Conservation (phyloP, 225 moss, liverwort and hornwort species). For the Marchantia polymorpha region DNA sequence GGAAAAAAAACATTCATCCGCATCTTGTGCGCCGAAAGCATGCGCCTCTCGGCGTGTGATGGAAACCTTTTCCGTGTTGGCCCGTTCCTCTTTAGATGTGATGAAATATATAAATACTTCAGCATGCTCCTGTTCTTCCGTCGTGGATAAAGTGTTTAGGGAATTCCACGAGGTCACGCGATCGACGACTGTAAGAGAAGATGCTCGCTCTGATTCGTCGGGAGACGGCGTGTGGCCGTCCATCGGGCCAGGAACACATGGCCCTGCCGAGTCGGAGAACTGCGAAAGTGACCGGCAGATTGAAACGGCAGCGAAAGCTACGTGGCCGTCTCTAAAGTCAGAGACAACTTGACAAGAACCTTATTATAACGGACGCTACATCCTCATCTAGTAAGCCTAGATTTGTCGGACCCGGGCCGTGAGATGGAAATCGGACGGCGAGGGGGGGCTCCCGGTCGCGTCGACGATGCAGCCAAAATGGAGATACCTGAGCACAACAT, state of each 20-base stretch:
- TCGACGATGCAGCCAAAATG: constrained; percentile 6
- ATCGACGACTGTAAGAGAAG: background rate
- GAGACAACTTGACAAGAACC: background rate
- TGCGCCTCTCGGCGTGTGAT: too few species aligned
- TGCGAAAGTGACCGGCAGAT: background rate
- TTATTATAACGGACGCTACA: background rate
- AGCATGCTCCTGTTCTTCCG: background rate
- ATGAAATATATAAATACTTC: background rate
- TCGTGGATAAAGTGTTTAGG: background rate
- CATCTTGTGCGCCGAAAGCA: too few species aligned
- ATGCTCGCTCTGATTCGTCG: background rate
- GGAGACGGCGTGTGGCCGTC: background rate
- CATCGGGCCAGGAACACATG: background rate
- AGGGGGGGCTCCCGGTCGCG: background rate
- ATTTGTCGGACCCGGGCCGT: background rate
- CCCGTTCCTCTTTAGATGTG: too few species aligned
- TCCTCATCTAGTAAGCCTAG: background rate
- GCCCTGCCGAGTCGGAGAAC: background rate
- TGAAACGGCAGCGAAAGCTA: background rate
- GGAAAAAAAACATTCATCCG: too few species aligned
- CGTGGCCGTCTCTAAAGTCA: background rate
- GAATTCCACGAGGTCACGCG: background rate
- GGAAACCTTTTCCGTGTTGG: too few species aligned
- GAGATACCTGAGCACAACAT: constrained; percentile 21
- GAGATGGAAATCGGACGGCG: background rate